Evolutionary conservation across 2,329 filamentous ascomycete species (phyloP).

Genomic region (Paraphoma sp.): DNA sequence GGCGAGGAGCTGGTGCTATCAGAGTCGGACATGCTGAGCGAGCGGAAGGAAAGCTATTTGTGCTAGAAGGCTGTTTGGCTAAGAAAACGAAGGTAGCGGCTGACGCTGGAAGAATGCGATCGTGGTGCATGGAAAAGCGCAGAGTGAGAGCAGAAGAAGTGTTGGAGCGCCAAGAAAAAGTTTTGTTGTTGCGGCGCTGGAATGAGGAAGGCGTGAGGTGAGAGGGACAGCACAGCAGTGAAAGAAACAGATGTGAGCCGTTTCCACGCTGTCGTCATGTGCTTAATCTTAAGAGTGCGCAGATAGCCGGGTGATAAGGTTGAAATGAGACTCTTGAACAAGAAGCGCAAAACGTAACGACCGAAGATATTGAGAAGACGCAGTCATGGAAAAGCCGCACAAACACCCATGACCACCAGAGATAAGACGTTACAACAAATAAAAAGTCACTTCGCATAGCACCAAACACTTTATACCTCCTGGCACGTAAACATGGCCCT

Average conservation of each 20-base stretch:
- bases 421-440: too few species aligned
- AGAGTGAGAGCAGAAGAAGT: background rate
- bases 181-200: background rate
- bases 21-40: slow-evolving; percentile 14
- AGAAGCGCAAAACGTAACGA: background rate
- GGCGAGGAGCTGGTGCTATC: background rate
- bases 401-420: too few species aligned
- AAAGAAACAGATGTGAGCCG: too few species aligned
- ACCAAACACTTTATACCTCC: background rate
- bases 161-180: slow-evolving; percentile 5
- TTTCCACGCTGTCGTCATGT: too few species aligned
- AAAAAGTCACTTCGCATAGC: background rate
- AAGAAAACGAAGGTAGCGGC: slow-evolving; percentile 5
- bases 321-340: background rate
- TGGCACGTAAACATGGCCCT: background rate
- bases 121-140: background rate
- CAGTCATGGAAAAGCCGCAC: too few species aligned
- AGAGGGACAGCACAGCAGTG: too few species aligned
- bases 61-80: slow-evolving; percentile 3
- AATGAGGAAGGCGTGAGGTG: slow-evolving; percentile 1
- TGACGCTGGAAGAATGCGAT: background rate
- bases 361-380: too few species aligned
- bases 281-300: too few species aligned
- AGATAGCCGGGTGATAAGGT: too few species aligned
- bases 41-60: slow-evolving; percentile 8